Evolutionary conservation across 139 green algal genomes (phyloP).

Genomic region (Picochlorum sp.): DNA sequence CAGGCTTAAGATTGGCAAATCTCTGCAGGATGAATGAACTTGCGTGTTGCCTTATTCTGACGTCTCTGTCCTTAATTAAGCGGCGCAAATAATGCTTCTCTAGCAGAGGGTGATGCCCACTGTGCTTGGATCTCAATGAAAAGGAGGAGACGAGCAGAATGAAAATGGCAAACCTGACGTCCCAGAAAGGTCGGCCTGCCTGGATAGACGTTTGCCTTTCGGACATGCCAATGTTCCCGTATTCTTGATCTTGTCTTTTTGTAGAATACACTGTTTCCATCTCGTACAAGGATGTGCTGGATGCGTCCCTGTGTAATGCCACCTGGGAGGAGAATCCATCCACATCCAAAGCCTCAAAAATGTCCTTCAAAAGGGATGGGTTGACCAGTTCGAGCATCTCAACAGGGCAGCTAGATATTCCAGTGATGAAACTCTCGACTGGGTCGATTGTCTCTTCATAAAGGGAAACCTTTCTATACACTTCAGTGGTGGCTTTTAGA

Average conservation of each 20-base stretch:
- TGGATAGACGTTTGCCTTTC: not conserved
- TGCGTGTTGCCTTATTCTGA: not conserved
- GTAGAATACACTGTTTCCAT: slow-evolving; percentile 3
- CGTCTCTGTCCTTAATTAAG: not conserved
- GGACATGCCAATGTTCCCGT: not conserved
- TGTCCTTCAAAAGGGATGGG: not conserved
- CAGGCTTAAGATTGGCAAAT: slow-evolving; percentile 32
- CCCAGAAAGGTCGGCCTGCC: slow-evolving; percentile 14
- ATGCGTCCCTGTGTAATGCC: not conserved
- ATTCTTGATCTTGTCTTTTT: not conserved
- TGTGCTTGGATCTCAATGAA: not conserved
- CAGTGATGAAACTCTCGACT: not conserved
- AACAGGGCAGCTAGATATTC: not conserved
- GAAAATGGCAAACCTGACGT: slow-evolving; percentile 23
- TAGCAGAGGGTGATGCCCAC: not conserved
- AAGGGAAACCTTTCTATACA: not conserved
- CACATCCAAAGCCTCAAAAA: not conserved
- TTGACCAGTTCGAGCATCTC: not conserved
- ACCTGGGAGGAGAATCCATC: not conserved
- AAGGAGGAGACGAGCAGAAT: slow-evolving; percentile 34
- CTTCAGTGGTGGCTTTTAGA: not conserved
- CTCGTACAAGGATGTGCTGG: slow-evolving; percentile 7
- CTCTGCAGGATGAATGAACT: slow-evolving; percentile 35
- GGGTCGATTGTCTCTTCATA: not conserved
- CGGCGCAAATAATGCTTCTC: not conserved